A percentile compares a stretch with the other conserved stretches of the same genome.
Conservation (phyloP, 257 asterid genomes). For the Solanum tarapatanum region DNA sequence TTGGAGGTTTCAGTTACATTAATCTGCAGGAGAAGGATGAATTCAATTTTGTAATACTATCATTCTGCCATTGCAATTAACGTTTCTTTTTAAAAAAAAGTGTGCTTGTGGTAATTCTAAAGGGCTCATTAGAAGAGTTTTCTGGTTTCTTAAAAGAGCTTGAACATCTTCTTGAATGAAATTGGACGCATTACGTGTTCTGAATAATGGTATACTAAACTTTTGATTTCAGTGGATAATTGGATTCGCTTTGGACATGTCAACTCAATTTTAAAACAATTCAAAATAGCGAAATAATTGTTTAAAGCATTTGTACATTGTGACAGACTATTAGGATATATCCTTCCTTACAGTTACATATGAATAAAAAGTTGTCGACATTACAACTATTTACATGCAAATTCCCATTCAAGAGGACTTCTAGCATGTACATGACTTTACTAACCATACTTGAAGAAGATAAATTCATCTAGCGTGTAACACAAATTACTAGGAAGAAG, state of each 20-base stretch:
- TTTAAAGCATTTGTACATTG: background rate
- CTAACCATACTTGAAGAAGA: background rate
- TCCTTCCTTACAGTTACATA: background rate
- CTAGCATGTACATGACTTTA: background rate
- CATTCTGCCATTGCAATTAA: background rate
- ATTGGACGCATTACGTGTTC: background rate
- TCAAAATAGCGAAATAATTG: background rate
- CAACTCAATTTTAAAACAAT: background rate
- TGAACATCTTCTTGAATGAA: background rate
- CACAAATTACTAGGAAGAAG: background rate
- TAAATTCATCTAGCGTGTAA: background rate
- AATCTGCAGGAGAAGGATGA: background rate
- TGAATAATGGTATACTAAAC: background rate
- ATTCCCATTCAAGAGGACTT: background rate
- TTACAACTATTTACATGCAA: background rate
- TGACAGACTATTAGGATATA: background rate
- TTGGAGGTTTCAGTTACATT: background rate
- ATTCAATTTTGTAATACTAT: conserved; percentile 16
- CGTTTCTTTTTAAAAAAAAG: background rate
- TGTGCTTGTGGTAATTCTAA: background rate
- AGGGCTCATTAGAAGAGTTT: background rate
- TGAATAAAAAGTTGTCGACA: background rate
- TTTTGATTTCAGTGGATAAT: background rate
- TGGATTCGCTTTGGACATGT: background rate
- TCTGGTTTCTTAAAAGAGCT: background rate